Evolutionary conservation across 805 yeast genomes (phyloP), one percentile per base, ranked within the genome.

Genomic region (Cyberlindnera americana): DNA sequence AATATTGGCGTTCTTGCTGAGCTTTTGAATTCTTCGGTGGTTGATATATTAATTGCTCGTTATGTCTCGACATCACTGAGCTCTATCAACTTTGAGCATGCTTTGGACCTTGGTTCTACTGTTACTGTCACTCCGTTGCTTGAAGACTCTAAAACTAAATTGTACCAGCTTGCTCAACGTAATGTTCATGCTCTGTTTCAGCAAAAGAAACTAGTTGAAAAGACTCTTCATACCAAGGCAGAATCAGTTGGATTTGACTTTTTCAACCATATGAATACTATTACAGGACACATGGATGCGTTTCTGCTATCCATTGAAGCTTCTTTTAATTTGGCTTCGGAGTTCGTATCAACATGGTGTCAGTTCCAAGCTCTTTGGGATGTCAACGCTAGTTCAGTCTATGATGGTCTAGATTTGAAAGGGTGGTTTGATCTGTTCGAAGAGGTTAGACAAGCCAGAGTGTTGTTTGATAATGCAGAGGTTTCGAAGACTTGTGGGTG

Each of bases 311-410:
- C 46, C 4, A 53, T 77, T 6, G 75, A 73, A n/a, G 17, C 16
- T 0, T 41, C 61, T 4, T 52, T 64, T 15, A 27, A 33, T 0
- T 41, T 54, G 3, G 70, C 75, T 0, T 11, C 49, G 0, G 36
- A 14, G 0, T 80, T 78, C 48, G 57, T 73, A 14, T 38, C 50
- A 1, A 62, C 64, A 14, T 85, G 95, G 95, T 50, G 53, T 2
- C 61, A 59, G 16, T 64, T 81, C 19, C 83, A 80, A 52, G 57
- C 70, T 1, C 56, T 83, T 5, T 81, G 89, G 86, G 79, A 74
- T 44, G 49, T 81, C 9, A 65, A 69, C 12, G 49, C 70, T 0
- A 69, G 66, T 2, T 65, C 64, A 0, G 69, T 77, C 3, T 59
- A 59, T 18, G 43, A 47, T 2, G 37, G 48, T 9, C 52, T 77